Conservation (phyloP, 306 rosid species). For the Vigna trinervia region DNA sequence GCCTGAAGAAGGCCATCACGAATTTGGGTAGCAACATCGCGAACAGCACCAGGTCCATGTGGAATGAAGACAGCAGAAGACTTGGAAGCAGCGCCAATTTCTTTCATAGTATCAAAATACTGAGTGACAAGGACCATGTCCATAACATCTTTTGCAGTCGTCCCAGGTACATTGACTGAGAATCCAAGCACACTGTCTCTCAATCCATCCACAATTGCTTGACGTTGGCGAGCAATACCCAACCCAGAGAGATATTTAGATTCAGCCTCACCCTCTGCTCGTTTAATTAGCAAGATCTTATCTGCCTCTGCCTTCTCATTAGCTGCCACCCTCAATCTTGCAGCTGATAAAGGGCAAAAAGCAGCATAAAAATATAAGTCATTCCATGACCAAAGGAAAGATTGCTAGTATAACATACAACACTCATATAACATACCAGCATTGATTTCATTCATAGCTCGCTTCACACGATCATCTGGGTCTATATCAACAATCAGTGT, state of each 20-base stretch:
- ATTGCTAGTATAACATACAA: neutral
- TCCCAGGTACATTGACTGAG: slow-evolving; percentile 90
- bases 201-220: slow-evolving; percentile 93
- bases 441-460: slow-evolving; percentile 97
- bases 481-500: slow-evolving; percentile 88
- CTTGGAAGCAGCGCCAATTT: slow-evolving; percentile 89
- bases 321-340: slow-evolving; percentile 89
- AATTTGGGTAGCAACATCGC: slow-evolving; percentile 83
- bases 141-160: slow-evolving; percentile 90
- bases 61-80: slow-evolving; percentile 96
- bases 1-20: slow-evolving; percentile 95
- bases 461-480: slow-evolving; percentile 90
- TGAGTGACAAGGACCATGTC: slow-evolving; percentile 98
- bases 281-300: slow-evolving; percentile 84
- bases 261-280: slow-evolving; percentile 98
- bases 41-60: slow-evolving; percentile 97
- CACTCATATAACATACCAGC: slow-evolving; percentile 66
- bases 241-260: slow-evolving; percentile 85
- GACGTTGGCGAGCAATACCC: slow-evolving; percentile 96
- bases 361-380: neutral
- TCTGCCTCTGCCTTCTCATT: slow-evolving; percentile 97
- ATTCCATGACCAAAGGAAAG: neutral
- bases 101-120: slow-evolving; percentile 97
- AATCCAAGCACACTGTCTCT: slow-evolving; percentile 93
- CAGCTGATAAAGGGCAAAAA: slow-evolving; percentile 62